phyloP scores from a whole-genome alignment of 768 basidiomycete genomes.

The Cystofilobasidium capitatum region DNA sequence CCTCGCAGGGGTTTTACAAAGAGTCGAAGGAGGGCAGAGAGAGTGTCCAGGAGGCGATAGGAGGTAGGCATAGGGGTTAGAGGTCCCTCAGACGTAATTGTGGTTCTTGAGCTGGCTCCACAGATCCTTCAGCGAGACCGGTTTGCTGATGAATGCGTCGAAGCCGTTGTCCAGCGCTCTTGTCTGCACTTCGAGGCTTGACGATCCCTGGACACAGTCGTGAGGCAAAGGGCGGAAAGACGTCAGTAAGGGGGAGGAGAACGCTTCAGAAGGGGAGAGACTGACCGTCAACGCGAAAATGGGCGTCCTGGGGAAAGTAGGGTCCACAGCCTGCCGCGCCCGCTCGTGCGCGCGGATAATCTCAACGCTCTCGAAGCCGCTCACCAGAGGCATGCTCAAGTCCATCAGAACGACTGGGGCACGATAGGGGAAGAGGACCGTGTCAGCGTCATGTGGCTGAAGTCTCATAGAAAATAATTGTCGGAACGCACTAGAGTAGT shows the following conservation, averaged over 20 bases:
- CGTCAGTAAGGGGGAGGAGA: neutral
- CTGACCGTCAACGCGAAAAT: neutral
- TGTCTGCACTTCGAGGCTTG: neutral
- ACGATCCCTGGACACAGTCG: neutral
- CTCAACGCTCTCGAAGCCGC: neutral
- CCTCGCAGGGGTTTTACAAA: no score
- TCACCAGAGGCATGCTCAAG: neutral
- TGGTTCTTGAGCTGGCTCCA: neutral
- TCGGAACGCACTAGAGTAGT: neutral
- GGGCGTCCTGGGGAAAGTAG: neutral
- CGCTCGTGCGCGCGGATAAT: neutral
- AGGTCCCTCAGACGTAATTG: neutral
- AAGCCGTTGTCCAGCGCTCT: neutral
- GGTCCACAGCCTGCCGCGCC: neutral
- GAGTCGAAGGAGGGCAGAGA: no score
- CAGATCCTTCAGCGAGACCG: neutral
- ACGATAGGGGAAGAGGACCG: neutral
- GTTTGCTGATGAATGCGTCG: neutral
- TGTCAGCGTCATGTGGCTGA: no score
- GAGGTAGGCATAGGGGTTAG: no score
- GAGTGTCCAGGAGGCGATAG: no score
- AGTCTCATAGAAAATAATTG: no score
- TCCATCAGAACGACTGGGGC: neutral
- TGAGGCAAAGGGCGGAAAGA: neutral
- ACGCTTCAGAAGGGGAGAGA: neutral